Conservation (phyloP, 139 green algal genomes). For the Chlamydomonas applanata region DNA sequence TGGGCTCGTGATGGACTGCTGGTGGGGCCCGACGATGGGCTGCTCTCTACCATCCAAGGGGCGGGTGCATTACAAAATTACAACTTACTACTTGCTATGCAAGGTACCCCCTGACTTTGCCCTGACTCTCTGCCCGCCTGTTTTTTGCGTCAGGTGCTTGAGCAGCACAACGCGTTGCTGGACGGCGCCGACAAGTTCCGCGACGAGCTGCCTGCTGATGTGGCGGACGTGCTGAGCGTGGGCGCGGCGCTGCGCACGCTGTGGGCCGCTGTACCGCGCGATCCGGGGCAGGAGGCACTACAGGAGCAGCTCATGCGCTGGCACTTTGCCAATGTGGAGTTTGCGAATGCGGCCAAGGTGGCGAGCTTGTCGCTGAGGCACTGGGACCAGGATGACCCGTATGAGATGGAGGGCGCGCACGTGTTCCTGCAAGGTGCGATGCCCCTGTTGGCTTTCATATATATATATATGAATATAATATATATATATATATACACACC, state of each 20-base stretch:
- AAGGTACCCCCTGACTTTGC: too few species aligned
- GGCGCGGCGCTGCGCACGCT: slow-evolving; percentile 58
- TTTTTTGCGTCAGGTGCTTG: slow-evolving; percentile 53
- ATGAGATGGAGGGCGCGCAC: slow-evolving; percentile 71
- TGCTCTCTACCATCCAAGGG: too few species aligned
- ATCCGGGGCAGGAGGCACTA: neutral
- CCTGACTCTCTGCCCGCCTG: too few species aligned
- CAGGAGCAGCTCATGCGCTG: slow-evolving; percentile 77
- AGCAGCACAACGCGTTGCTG: slow-evolving; percentile 76
- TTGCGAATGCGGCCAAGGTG: slow-evolving; percentile 81
- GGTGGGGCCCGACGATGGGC: too few species aligned
- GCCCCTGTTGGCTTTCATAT: too few species aligned
- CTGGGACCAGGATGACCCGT: slow-evolving; percentile 94
- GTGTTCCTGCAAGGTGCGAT: slow-evolving; percentile 50
- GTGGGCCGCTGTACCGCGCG: slow-evolving; percentile 26
- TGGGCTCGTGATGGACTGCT: too few species aligned
- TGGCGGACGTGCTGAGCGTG: slow-evolving; percentile 55
- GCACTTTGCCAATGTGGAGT: slow-evolving; percentile 97
- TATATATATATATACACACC: too few species aligned
- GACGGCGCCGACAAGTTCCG: slow-evolving; percentile 48
- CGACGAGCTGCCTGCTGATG: slow-evolving; percentile 34
- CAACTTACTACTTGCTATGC: too few species aligned
- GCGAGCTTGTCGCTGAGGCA: slow-evolving; percentile 61
- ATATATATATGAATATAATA: too few species aligned
- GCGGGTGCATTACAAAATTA: too few species aligned